phyloP scores from a whole-genome alignment of 306 rosid genomes.

The Purshia tridentata region DNA sequence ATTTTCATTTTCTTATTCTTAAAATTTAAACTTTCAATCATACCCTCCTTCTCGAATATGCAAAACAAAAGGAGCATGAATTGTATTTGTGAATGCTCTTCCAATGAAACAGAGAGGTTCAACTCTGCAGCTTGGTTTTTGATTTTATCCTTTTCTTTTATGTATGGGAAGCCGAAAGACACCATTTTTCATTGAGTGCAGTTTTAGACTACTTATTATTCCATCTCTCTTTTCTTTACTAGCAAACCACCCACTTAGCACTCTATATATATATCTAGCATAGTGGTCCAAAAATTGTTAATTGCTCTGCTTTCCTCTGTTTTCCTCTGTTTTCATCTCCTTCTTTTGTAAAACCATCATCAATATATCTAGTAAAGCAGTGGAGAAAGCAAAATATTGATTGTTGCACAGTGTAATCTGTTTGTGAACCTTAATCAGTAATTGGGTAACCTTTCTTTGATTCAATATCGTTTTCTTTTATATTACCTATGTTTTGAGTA shows the following conservation, averaged over 20 bases:
- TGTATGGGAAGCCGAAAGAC: slow-evolving; percentile 77
- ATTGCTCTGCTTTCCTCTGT: slow-evolving; percentile 43
- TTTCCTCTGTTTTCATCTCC: slow-evolving; percentile 46
- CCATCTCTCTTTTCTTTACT: slow-evolving; percentile 31
- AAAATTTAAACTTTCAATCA: slow-evolving; percentile 10
- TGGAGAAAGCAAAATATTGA: slow-evolving; percentile 34
- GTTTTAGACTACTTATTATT: slow-evolving; percentile 45
- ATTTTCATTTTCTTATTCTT: slow-evolving; percentile 8
- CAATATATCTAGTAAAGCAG: slow-evolving; percentile 42
- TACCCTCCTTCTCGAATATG: slow-evolving; percentile 13
- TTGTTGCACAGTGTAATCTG: slow-evolving; percentile 13
- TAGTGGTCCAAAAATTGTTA: slow-evolving; percentile 57
- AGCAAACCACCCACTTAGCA: slow-evolving; percentile 46
- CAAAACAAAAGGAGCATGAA: slow-evolving; percentile 19
- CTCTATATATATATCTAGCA: slow-evolving; percentile 49
- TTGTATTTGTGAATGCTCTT: slow-evolving; percentile 24
- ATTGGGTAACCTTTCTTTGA: slow-evolving; percentile 8
- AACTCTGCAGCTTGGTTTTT: slow-evolving; percentile 36
- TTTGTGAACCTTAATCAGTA: slow-evolving; percentile 27
- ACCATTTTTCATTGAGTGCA: slow-evolving; percentile 43
- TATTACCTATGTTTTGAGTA: too few relatives aligned
- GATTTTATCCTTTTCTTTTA: slow-evolving; percentile 74
- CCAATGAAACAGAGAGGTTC: slow-evolving; percentile 26
- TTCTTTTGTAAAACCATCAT: slow-evolving; percentile 33
- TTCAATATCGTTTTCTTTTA: neutral